Evolutionary conservation across 257 asterid species (phyloP).

Genomic region (Datura wrightii): DNA sequence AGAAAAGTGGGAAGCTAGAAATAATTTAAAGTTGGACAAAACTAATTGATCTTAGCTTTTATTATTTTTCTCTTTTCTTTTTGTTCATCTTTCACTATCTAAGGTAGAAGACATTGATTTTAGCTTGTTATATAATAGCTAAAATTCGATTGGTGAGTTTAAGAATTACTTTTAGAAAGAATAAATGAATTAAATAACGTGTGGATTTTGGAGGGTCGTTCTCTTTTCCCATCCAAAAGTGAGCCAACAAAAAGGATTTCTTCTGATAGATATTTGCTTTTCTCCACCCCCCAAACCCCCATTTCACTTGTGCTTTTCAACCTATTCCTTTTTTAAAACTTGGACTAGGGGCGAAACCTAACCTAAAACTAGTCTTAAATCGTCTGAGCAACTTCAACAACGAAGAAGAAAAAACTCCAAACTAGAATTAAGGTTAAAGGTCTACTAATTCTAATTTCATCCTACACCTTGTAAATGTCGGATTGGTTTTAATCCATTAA

Average conservation of each 20-base stretch:
- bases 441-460: not conserved
- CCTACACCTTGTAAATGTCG: not conserved
- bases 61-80: not conserved
- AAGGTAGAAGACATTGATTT: not conserved
- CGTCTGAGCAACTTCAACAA: not conserved
- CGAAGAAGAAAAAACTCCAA: not conserved
- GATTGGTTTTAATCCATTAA: not conserved
- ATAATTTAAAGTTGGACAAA: slow-evolving; percentile 10
- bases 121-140: not conserved
- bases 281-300: not conserved
- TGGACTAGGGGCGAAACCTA: not conserved
- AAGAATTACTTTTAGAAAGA: not conserved
- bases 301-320: not conserved
- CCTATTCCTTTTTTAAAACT: not conserved
- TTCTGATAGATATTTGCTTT: slow-evolving; percentile 29
- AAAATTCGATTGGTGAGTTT: slow-evolving; percentile 15
- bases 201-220: slow-evolving; percentile 8
- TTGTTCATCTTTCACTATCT: not conserved
- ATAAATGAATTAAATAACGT: not conserved
- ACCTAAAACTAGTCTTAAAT: not conserved
- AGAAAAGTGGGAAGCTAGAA: not conserved
- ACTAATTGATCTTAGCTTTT: not conserved
- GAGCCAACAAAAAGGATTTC: slow-evolving; percentile 19
- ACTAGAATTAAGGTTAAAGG: not conserved
- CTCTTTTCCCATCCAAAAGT: not conserved